These are phyloP conservation scores for Leptodontidium sp. DNA, from an alignment of 2,329 filamentous ascomycete species.

Conservation along the genomic window DNA sequence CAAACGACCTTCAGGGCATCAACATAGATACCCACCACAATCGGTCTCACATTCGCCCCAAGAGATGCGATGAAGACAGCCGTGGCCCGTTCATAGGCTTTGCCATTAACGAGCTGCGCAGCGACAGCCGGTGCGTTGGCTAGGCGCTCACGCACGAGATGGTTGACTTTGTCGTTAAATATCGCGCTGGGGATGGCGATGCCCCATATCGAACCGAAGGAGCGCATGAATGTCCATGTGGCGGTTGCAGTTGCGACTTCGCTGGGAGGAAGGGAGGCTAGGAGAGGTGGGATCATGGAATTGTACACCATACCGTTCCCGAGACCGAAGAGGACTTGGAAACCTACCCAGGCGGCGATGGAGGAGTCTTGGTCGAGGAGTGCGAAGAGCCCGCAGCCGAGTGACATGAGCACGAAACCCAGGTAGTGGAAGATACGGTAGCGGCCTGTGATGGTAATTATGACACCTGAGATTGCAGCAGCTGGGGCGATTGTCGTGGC, in stretches of 20 bases:
- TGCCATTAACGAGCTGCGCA: conserved; percentile 20
- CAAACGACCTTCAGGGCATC: conserved; percentile 24
- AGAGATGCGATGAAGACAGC: conserved; percentile 21
- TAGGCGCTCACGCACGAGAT: conserved; percentile 5
- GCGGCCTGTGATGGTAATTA: conserved; percentile 68
- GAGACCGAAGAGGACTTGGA: conserved; percentile 68
- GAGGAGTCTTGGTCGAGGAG: conserved; percentile 65
- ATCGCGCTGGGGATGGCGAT: conserved; percentile 27
- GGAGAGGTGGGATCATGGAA: conserved; percentile 71
- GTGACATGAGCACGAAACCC: conserved; percentile 65
- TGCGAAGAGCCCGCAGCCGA: conserved; percentile 71
- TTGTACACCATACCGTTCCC: conserved; percentile 75
- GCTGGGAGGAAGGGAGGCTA: conserved; percentile 65
- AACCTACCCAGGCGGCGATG: conserved; percentile 64
- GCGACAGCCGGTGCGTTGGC: conserved; percentile 3
- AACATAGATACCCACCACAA: conserved; percentile 26
- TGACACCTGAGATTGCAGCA: conserved; percentile 63
- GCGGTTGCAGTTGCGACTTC: conserved; percentile 73
- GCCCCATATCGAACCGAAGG: conserved; percentile 28
- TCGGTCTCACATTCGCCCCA: neutral
- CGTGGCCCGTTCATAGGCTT: conserved; percentile 27
- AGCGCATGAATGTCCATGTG: conserved; percentile 68
- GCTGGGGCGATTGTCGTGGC: conserved; percentile 71
- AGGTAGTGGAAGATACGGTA: conserved; percentile 67
- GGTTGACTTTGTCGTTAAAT: conserved; percentile 26